Percentiles rank a stretch among this genome's conserved stretches.
phyloP scores from a whole-genome alignment of 352 stramenopile genomes.

The Phytophthora meadii region DNA sequence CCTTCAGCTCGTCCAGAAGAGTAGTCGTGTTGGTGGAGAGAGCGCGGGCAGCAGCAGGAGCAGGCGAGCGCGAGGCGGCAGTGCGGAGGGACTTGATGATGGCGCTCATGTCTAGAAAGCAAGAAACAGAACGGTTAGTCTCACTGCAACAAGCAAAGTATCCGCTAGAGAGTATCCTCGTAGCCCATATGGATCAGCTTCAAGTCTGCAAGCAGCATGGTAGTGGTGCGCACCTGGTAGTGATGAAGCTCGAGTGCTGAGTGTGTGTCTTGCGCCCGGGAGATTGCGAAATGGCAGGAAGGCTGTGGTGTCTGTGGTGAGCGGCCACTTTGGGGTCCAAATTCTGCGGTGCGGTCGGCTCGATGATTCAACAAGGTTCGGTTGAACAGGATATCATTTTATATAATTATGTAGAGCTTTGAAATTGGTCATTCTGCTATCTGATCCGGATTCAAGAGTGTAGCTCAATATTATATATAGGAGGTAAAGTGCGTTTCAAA shows the following conservation, averaged over 20 bases:
- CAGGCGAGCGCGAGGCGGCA: constrained; percentile 44
- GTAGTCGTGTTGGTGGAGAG: constrained; percentile 76
- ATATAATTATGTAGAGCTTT: neutral
- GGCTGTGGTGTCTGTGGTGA: constrained; percentile 17
- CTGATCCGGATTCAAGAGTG: neutral
- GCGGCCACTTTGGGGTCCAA: constrained; percentile 26
- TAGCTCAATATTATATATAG: constrained; percentile 2
- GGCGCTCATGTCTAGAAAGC: constrained; percentile 57
- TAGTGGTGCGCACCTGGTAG: constrained; percentile 21
- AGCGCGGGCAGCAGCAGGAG: constrained; percentile 49
- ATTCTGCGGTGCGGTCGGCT: neutral
- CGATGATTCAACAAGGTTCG: constrained; percentile 26
- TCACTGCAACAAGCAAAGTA: constrained; percentile 13
- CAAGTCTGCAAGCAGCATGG: constrained; percentile 1
- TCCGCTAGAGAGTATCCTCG: constrained; percentile 9
- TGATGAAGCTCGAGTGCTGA: constrained; percentile 8
- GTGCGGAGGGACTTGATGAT: constrained; percentile 72
- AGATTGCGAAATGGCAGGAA: constrained; percentile 44
- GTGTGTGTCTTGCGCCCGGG: constrained; percentile 25
- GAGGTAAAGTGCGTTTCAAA: neutral
- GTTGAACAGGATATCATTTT: constrained; percentile 14
- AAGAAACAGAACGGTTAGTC: constrained; percentile 8
- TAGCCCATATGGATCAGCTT: constrained; percentile 16
- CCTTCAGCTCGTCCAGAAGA: constrained; percentile 86
- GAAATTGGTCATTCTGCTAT: neutral